Evolutionary conservation across 1,284 basidiomycete species (phyloP).

Genomic region (Ceratobasidium sp.): DNA sequence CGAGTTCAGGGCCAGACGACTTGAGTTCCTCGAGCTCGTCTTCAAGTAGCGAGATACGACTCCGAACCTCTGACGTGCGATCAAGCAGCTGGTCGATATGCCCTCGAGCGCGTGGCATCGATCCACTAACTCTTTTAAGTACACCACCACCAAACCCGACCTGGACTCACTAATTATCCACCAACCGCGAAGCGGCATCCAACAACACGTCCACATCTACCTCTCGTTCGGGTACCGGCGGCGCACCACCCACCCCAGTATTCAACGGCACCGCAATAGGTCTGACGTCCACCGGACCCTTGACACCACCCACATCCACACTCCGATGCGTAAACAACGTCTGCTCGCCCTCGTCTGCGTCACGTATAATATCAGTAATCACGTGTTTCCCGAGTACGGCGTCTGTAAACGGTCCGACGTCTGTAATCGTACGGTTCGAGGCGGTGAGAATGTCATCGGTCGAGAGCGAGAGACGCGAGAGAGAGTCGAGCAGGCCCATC

Average conservation of each 20-base stretch:
- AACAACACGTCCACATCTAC: conserved; percentile 27
- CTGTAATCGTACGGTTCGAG: conserved; percentile 24
- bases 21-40: conserved; percentile 34
- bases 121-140: neutral
- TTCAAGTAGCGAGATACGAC: conserved; percentile 25
- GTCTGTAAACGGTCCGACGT: conserved; percentile 30
- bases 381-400: conserved; percentile 12
- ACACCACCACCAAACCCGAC: neutral
- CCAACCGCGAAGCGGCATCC: conserved; percentile 9
- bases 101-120: conserved; percentile 28
- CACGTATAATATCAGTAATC: conserved; percentile 23
- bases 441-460: conserved; percentile 26
- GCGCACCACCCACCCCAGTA: neutral
- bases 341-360: conserved; percentile 24
- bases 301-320: conserved; percentile 11
- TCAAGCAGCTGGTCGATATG: conserved; percentile 20
- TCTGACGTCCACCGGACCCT: conserved; percentile 15
- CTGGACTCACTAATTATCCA: conserved; percentile 21
- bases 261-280: neutral
- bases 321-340: conserved; percentile 32
- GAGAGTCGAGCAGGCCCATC: conserved; percentile 15
- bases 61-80: conserved; percentile 20
- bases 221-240: neutral
- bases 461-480: conserved; percentile 25
- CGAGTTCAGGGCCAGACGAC: neutral